Conservation (phyloP, 139 green algal species). For the Micractinium conductrix region DNA sequence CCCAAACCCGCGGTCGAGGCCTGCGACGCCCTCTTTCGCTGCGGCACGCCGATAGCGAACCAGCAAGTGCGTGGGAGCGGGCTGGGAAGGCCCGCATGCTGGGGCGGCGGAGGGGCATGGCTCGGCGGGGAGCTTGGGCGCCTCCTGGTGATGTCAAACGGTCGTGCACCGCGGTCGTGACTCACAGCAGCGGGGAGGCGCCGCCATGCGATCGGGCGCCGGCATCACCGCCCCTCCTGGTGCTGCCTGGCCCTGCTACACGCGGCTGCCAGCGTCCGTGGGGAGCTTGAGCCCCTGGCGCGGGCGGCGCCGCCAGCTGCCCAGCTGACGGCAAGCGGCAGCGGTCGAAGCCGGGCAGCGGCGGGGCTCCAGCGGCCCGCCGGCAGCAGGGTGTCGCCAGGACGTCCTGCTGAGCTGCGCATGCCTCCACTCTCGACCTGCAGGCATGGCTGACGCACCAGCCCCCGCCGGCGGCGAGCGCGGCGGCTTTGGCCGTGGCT, state of each 20-base stretch:
- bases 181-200: not conserved
- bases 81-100: not conserved
- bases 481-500: constrained; percentile 93
- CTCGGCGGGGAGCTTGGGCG: no score
- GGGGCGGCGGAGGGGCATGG: not conserved
- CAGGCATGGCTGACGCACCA: constrained; percentile 64
- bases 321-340: no score
- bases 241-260: not conserved
- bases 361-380: no score
- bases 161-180: not conserved
- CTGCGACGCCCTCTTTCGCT: not conserved
- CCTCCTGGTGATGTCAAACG: no score
- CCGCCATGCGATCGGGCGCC: not conserved
- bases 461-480: constrained; percentile 55
- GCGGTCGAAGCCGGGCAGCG: no score
- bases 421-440: not conserved
- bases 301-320: no score
- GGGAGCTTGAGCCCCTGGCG: no score
- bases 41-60: not conserved
- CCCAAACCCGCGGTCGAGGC: no score
- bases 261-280: no score
- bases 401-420: no score
- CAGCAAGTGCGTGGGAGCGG: constrained; percentile 2
- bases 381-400: no score
- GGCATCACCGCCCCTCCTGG: not conserved